Evolutionary conservation across 495 filamentous ascomycete species (phyloP), one percentile per base, ranked within the genome.

Genomic region (Schizothecium vesticola): DNA sequence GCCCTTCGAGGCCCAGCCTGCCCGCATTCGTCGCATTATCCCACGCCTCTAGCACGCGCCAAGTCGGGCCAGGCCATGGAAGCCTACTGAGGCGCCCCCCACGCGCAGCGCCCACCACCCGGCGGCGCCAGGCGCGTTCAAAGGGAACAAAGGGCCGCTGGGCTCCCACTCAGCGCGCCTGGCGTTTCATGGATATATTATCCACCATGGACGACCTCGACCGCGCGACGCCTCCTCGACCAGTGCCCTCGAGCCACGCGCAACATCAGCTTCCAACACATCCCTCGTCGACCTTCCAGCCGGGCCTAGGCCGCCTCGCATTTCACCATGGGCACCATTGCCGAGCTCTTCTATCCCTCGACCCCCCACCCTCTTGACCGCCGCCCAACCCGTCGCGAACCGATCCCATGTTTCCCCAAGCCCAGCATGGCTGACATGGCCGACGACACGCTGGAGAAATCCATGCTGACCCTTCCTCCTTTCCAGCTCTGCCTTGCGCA

Each of bases 401-500:
- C 65, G 29, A 26, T 22, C 25, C 19, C 51, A 55, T 60, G 16
- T 31, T 33, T 23, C 23, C 11, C 16, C 29, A 55, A n/a, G 24
- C 24, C 56, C 36, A 66, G 43, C 31, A 31, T 24, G 64, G 22
- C 64, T 29, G 55, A 36, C 55, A 24, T 36, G 56, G 21, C 43
- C 19, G 62, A 64, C 62, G 31, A 24, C 19, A 19, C 43, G 31
- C 23, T 65, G n/a, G 33, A 66, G 36, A 68, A 73, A 61, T 69
- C 56, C 56, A 72, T 75, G 78, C 80, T 83, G 71, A 83, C 78
- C 19, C 71, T 72, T 31, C 70, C 74, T 61, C 23, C 23, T 9
- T 66, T 85, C 67, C 80, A 97, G 94, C 87, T 97, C 75, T 96
- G 92, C 77, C 87, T 97, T 72, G 94, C 94, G 75, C 94, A 97